Evolutionary conservation across 441 rosid genomes (phyloP).

Genomic region (Erysimum cheiri): DNA sequence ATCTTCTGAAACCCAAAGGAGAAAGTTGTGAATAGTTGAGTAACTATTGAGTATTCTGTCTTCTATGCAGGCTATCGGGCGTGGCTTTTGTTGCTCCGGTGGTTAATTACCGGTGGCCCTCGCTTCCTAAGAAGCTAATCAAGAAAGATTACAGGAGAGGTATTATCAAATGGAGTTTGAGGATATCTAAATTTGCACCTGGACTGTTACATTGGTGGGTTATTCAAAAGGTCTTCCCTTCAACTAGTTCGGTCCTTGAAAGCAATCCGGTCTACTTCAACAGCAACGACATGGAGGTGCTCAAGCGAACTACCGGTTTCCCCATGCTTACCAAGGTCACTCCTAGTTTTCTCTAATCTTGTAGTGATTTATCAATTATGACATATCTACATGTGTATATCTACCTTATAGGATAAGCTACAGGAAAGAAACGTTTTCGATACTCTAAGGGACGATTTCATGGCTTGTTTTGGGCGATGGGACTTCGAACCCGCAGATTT

Average conservation of each 20-base stretch:
- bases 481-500: constrained; percentile 63
- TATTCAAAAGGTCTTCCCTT: constrained; percentile 55
- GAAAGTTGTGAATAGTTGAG: not conserved
- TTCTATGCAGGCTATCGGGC: constrained; percentile 59
- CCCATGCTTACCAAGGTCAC: constrained; percentile 72
- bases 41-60: not conserved
- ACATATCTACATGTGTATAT: not conserved
- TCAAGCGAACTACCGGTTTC: constrained; percentile 55
- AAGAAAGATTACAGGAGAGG: constrained; percentile 54
- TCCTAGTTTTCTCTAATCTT: not conserved
- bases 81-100: constrained; percentile 63
- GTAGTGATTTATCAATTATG: not conserved
- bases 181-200: constrained; percentile 58
- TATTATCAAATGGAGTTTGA: constrained; percentile 45
- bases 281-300: constrained; percentile 54
- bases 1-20: not conserved
- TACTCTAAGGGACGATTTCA: constrained; percentile 51
- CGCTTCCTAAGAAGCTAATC: constrained; percentile 55
- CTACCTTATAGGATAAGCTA: constrained; percentile 48
- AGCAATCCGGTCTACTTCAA: constrained; percentile 57
- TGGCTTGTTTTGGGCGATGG: constrained; percentile 60
- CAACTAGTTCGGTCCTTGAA: constrained; percentile 49
- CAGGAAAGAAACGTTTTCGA: constrained; percentile 52
- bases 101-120: constrained; percentile 64
- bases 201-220: constrained; percentile 65